Evolutionary conservation across 345 rosid genomes (phyloP), one percentile per base, ranked within the genome.

Genomic region (Gossypium ekmanianum): DNA sequence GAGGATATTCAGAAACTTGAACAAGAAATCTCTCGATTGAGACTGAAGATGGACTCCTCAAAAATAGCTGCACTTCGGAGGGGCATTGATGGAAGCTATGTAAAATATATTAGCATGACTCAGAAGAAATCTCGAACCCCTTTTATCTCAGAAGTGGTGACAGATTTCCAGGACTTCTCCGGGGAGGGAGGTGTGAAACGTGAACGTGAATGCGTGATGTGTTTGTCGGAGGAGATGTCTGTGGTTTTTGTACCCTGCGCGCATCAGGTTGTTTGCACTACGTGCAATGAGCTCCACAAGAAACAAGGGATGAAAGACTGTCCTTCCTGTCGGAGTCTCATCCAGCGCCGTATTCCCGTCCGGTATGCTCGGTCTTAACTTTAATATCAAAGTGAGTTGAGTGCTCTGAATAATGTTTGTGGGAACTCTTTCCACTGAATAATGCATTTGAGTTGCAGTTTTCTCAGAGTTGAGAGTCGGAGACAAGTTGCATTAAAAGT

Each of bases 241-340:
- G 62, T 58, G 9, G 39, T 59, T 12, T 59, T 59, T 7, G 12
- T 11, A 39, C 63, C 63, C 17, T 59, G 62, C 2, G 62, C 62
- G 0, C 62, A 58, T 58, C 62, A 58, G 34, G 14, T 58, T 1
- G 62, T 58, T 58, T 22, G 62, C 62, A 22, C 34, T 26, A 24
- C 7, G 17, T 59, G 63, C 39, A 59, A 59, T 12, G 39, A 59
- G 17, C 63, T 59, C 39, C 63, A 59, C 5, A 34, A 59, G 63
- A 59, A 59, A 13, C 63, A 59, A 24, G 63, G 63, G 39, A 59
- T 59, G 63, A 59, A 59, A 16, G 61, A 59, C 63, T 59, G 63
- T 24, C 39, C 63, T 59, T 59, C 63, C 26, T 59, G 63, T 26
- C 16, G 63, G 39, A 59, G 63, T 59, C 63, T 11, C 2, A 59